Evolutionary conservation across 208 protist species (phyloP), one percentile per base, ranked within the genome.

Genomic region (Kentomonas sorsogonicus): DNA sequence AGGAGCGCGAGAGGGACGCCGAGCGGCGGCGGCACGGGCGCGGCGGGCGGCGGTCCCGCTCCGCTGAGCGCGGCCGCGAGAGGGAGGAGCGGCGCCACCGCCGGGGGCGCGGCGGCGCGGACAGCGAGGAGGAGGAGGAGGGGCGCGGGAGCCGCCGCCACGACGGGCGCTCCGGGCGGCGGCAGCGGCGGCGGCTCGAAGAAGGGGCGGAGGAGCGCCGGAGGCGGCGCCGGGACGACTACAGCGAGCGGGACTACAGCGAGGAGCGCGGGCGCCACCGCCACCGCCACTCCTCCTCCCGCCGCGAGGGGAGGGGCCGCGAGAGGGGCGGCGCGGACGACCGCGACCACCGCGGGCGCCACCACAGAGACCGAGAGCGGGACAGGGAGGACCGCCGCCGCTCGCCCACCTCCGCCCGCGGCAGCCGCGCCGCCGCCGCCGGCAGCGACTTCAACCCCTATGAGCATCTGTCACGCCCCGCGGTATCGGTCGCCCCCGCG

Each of bases 171-270:
- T 45, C 45, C 27, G 22, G 60, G 41, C 25, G 20, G 9, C 54
- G 47, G 39, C 54, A 60, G 13, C 57, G 66, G 3, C 54, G 60
- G 2, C 45, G 55, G 0, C 63, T 54, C 50, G 57, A 47, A 15
- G 56, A 27, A n/a, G 64, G 63, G n/a, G 48, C 56, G 2, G 63
- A 60, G 1, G 46, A 43, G 6, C 53, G 54, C 1, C 29, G 30
- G 0, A 39, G 29, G 11, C 27, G 48, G 1, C 63, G 63, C 10
- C 47, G 47, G 31, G 27, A 33, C 29, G 34, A 31, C 23, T 33
- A 36, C 31, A 41, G 48, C 57, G 50, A 39, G 9, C 36, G 36
- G n/a, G 62, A 68, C 7, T 44, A 68, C 26, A 26, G 54, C 25
- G 45, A 27, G 20, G 56, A 54, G 11, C 34, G 54, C 3, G 57